These are phyloP conservation scores for Dryadomyces quercus-mongolicae DNA, from an alignment of 2,329 filamentous ascomycete genomes.

Conservation along the genomic window DNA sequence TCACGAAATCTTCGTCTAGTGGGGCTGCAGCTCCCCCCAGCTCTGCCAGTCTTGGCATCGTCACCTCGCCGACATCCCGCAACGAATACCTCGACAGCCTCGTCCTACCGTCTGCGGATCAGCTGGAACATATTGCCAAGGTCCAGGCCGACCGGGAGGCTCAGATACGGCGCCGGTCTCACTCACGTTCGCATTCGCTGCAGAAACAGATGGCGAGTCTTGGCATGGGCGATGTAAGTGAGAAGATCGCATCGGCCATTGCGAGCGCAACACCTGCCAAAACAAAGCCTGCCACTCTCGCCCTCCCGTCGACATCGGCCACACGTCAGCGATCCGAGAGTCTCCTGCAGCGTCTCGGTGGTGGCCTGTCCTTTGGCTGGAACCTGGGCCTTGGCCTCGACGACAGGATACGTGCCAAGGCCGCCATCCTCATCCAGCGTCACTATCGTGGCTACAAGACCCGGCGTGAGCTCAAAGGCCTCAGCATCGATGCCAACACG, in stretches of 20 bases:
- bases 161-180: constrained; percentile 28
- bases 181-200: constrained; percentile 25
- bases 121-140: constrained; percentile 34
- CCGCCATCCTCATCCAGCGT: constrained; percentile 50
- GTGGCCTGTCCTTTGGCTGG: not conserved
- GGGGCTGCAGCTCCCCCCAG: no score
- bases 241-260: not conserved
- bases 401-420: constrained; percentile 21
- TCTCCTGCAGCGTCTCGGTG: constrained; percentile 4
- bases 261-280: no score
- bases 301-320: not conserved
- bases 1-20: not conserved
- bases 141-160: constrained; percentile 36
- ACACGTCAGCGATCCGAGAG: not conserved
- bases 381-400: constrained; percentile 8
- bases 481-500: constrained; percentile 55
- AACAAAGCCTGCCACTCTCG: no score
- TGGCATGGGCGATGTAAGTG: not conserved
- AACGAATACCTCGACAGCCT: constrained; percentile 36
- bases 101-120: constrained; percentile 30
- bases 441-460: constrained; percentile 68
- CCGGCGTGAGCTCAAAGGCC: constrained; percentile 57
- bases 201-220: constrained; percentile 7
- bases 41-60: no score
- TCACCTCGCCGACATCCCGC: not conserved